Evolutionary conservation across 768 basidiomycete species (phyloP).

Genomic region (Macrocybe gigantea): DNA sequence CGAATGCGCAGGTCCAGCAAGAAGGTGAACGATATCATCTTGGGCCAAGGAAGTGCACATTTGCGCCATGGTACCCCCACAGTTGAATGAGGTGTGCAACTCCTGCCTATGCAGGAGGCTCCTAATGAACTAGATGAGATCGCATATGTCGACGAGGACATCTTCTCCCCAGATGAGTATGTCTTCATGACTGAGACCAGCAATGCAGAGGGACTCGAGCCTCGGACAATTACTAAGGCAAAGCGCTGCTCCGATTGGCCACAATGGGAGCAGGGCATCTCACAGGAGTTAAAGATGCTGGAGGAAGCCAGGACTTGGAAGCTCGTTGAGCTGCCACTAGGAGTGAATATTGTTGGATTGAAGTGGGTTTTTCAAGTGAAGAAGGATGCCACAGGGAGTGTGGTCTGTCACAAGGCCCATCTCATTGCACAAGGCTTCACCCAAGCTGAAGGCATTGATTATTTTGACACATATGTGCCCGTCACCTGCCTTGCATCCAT

Average conservation of each 20-base stretch:
- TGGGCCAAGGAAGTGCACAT: too few relatives aligned
- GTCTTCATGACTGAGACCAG: conserved; percentile 6
- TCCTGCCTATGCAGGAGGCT: too few relatives aligned
- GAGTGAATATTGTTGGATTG: conserved; percentile 25
- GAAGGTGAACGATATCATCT: too few relatives aligned
- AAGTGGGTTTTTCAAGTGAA: conserved; percentile 45
- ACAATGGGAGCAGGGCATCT: conserved; percentile 14
- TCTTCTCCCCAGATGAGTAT: neutral
- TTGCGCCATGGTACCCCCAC: too few relatives aligned
- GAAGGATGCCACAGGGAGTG: conserved; percentile 23
- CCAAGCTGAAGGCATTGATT: conserved; percentile 34
- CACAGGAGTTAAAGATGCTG: conserved; percentile 10
- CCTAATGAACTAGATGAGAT: too few relatives aligned
- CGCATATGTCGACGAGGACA: too few relatives aligned
- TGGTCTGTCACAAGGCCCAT: conserved; percentile 33
- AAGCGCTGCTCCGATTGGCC: conserved; percentile 13
- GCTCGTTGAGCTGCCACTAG: conserved; percentile 17
- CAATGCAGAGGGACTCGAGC: conserved; percentile 11
- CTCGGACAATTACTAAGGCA: conserved; percentile 12
- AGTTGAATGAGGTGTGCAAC: too few relatives aligned
- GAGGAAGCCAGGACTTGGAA: conserved; percentile 21
- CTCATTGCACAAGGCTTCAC: conserved; percentile 36
- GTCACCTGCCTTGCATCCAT: conserved; percentile 17
- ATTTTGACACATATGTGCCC: conserved; percentile 29
- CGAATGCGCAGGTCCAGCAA: too few relatives aligned